Evolutionary conservation across 495 filamentous ascomycete species (phyloP).

Genomic region (Aspergillus mulundensis): DNA sequence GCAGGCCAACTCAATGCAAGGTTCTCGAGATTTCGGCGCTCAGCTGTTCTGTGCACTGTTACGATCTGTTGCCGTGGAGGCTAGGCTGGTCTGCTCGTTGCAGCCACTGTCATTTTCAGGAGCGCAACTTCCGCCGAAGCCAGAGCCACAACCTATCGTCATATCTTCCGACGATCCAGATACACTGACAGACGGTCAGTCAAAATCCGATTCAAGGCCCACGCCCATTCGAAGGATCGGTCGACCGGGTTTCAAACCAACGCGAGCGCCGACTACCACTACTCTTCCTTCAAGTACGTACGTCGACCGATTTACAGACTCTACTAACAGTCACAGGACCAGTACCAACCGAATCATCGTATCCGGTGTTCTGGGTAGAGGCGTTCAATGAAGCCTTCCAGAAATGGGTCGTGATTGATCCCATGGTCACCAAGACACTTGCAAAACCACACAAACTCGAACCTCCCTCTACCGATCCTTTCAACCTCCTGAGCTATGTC

Average conservation of each 20-base stretch:
- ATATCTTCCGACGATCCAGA: slow-evolving; percentile 38
- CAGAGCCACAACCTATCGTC: slow-evolving; percentile 31
- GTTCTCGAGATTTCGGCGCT: slow-evolving; percentile 84
- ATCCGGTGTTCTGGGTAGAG: slow-evolving; percentile 92
- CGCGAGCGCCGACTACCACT: slow-evolving; percentile 15
- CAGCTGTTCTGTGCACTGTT: slow-evolving; percentile 88
- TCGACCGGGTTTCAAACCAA: slow-evolving; percentile 38
- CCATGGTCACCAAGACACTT: slow-evolving; percentile 72
- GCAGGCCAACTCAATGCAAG: slow-evolving; percentile 60
- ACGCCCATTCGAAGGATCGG: slow-evolving; percentile 36
- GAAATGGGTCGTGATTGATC: slow-evolving; percentile 88
- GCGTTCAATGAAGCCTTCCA: slow-evolving; percentile 76
- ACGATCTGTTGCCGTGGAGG: slow-evolving; percentile 69
- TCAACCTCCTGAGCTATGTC: slow-evolving; percentile 77
- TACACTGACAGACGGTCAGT: slow-evolving; percentile 25
- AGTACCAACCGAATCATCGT: slow-evolving; percentile 48
- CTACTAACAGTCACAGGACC: slow-evolving; percentile 10
- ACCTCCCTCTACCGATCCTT: slow-evolving; percentile 67
- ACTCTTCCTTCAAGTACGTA: not conserved
- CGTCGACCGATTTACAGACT: not conserved
- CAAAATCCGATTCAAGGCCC: slow-evolving; percentile 8
- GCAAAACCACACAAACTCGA: slow-evolving; percentile 73
- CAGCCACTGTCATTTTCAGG: slow-evolving; percentile 74
- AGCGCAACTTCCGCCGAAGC: slow-evolving; percentile 42
- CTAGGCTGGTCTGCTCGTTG: slow-evolving; percentile 89